Percentiles rank a stretch among this genome's conserved stretches.
Evolutionary conservation across 1,284 basidiomycete species (phyloP).

Genomic region (Mycosarcoma mackinlayi): DNA sequence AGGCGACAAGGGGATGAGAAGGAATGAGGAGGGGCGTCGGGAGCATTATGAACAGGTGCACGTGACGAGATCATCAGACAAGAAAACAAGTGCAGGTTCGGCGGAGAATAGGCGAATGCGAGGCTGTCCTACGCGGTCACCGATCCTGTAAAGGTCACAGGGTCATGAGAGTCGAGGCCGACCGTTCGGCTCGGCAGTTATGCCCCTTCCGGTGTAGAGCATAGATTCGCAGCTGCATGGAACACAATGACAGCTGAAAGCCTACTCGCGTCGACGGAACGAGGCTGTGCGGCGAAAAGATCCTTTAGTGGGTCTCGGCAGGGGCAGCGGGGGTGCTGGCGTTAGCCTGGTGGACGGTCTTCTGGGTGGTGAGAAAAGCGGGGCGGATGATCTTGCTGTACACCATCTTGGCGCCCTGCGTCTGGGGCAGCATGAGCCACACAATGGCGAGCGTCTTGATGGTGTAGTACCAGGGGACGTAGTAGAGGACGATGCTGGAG

Average conservation of each 20-base stretch:
- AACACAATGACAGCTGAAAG: not conserved
- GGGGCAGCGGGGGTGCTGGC: conserved; percentile 43
- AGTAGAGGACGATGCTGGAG: conserved; percentile 64
- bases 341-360: conserved; percentile 52
- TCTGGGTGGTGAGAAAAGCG: conserved; percentile 53
- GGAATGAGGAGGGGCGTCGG: conserved; percentile 5
- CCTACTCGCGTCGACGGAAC: not conserved
- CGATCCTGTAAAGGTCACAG: not conserved
- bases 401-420: conserved; percentile 70
- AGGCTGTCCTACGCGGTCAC: not conserved
- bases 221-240: not conserved
- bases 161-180: not conserved
- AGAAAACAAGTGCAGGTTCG: conserved; percentile 4
- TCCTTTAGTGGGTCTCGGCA: conserved; percentile 50
- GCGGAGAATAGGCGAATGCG: not conserved
- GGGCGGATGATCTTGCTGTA: conserved; percentile 66
- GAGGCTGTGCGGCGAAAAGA: not conserved
- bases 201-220: not conserved
- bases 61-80: conserved; percentile 20
- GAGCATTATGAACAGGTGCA: conserved; percentile 16
- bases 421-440: conserved; percentile 89
- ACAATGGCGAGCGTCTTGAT: conserved; percentile 85
- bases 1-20: not conserved
- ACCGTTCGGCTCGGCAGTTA: not conserved
- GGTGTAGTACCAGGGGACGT: conserved; percentile 88